A percentile compares a stretch with the other conserved stretches of the same genome.
phyloP scores from a whole-genome alignment of 2,329 filamentous ascomycete species.

The Alternaria sp. region DNA sequence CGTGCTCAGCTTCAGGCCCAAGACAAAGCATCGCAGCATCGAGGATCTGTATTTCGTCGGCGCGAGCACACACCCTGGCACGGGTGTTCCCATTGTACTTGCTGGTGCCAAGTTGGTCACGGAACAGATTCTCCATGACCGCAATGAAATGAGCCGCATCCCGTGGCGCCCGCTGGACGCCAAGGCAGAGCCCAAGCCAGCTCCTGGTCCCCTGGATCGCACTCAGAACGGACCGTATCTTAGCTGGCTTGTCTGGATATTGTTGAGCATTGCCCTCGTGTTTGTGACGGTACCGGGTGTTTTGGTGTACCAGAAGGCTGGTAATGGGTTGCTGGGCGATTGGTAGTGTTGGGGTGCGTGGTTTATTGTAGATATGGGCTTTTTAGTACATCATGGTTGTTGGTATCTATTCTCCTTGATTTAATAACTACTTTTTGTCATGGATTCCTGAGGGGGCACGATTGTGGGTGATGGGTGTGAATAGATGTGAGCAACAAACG shows the following conservation, averaged over 20 bases:
- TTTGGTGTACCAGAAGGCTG: background rate
- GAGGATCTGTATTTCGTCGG: constrained; percentile 72
- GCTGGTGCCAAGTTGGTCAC: constrained; percentile 70
- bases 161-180: constrained; percentile 46
- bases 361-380: background rate
- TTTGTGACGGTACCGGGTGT: background rate
- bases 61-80: constrained; percentile 77
- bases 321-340: background rate
- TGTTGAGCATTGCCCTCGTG: constrained; percentile 14
- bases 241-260: constrained; percentile 25
- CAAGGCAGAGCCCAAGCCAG: background rate
- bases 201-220: constrained; percentile 22
- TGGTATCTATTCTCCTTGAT: background rate
- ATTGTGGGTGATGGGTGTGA: background rate
- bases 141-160: constrained; percentile 28
- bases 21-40: constrained; percentile 60
- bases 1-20: constrained; percentile 70
- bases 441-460: background rate
- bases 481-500: too few relatives aligned
- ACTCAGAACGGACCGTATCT: constrained; percentile 17
- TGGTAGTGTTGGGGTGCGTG: background rate
- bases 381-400: background rate
- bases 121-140: constrained; percentile 58
- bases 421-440: background rate
- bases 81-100: constrained; percentile 75